A percentile compares a stretch with the other conserved stretches of the same genome.
phyloP scores from a whole-genome alignment of 139 green algal genomes.

The Prasinococcaceae sp. region DNA sequence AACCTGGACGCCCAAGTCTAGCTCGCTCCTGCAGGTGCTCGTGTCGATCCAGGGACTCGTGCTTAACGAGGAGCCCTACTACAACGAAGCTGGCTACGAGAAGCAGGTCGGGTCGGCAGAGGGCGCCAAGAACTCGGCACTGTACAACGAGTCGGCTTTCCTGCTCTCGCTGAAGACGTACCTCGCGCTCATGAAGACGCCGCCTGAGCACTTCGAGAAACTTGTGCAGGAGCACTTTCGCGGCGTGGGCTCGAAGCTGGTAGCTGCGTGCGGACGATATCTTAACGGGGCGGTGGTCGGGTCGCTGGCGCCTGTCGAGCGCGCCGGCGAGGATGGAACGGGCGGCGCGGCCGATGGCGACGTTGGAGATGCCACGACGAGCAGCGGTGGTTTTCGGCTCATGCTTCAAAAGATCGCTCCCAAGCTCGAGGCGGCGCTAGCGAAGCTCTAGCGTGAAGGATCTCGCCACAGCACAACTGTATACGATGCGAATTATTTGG shows the following conservation, averaged over 20 bases:
- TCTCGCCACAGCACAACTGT: too few species aligned
- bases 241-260: neutral
- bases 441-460: too few species aligned
- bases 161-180: conserved; percentile 20
- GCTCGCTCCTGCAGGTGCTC: conserved; percentile 53
- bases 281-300: too few species aligned
- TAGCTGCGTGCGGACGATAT: neutral
- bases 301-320: too few species aligned
- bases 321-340: too few species aligned
- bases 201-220: conserved; percentile 14
- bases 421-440: too few species aligned
- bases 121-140: conserved; percentile 15
- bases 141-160: conserved; percentile 30
- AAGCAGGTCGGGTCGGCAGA: conserved; percentile 17
- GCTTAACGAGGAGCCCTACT: conserved; percentile 70
- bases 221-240: conserved; percentile 19
- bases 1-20: conserved; percentile 49
- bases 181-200: conserved; percentile 13
- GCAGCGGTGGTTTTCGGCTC: too few species aligned
- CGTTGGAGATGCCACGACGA: too few species aligned
- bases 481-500: too few species aligned
- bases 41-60: conserved; percentile 78
- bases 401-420: too few species aligned
- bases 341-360: too few species aligned
- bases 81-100: conserved; percentile 46